phyloP scores from a whole-genome alignment of 768 basidiomycete genomes.

The Kwoniella shandongensis region DNA sequence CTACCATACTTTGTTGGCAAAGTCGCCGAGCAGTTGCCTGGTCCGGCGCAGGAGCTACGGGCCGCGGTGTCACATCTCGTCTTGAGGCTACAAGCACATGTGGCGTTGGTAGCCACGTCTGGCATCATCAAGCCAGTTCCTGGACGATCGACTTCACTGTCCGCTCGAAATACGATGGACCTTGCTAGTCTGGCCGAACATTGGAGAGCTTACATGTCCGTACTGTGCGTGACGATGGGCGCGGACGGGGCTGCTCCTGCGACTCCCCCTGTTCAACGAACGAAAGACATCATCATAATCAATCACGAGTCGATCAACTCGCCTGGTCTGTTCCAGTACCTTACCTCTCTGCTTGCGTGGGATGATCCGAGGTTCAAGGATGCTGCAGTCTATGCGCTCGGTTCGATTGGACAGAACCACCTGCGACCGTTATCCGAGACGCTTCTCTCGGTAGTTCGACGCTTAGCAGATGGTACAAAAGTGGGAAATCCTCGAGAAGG shows the following conservation, averaged over 20 bases:
- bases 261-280: constrained; percentile 43
- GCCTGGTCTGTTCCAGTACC: constrained; percentile 76
- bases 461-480: constrained; percentile 76
- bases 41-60: constrained; percentile 32
- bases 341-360: constrained; percentile 83
- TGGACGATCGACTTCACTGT: constrained; percentile 11
- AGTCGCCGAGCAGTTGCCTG: constrained; percentile 28
- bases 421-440: constrained; percentile 83
- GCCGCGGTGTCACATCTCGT: constrained; percentile 31
- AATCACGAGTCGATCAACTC: constrained; percentile 80
- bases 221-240: constrained; percentile 70
- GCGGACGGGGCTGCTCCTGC: constrained; percentile 57
- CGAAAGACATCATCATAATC: constrained; percentile 59
- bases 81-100: constrained; percentile 43
- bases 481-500: constrained; percentile 57
- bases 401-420: constrained; percentile 72
- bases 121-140: constrained; percentile 23
- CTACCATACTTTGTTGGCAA: constrained; percentile 39
- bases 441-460: constrained; percentile 73
- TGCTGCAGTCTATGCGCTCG: constrained; percentile 82
- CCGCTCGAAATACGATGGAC: constrained; percentile 38
- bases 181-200: constrained; percentile 46
- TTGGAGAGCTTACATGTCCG: constrained; percentile 59
- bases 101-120: constrained; percentile 34
- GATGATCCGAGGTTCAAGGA: constrained; percentile 81